Conservation (phyloP, 352 stramenopile genomes). For the Hyaloperonospora brassicae region DNA sequence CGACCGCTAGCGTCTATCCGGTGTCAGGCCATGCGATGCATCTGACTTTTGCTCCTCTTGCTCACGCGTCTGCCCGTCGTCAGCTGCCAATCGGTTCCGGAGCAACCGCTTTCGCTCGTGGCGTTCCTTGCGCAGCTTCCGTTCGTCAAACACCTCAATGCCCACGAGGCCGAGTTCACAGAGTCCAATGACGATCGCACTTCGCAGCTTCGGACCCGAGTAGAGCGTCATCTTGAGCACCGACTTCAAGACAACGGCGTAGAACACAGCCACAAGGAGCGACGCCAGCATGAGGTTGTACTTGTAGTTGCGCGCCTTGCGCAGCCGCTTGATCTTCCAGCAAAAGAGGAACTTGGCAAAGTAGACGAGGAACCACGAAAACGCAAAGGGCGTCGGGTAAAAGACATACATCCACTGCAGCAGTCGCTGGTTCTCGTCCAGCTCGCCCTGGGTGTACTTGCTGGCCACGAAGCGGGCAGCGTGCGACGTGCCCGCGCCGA, state of each 20-base stretch:
- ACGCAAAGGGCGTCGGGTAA: conserved; percentile 56
- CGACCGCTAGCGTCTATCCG: too few relatives aligned
- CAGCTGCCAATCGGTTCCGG: conserved; percentile 32
- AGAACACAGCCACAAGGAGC: conserved; percentile 42
- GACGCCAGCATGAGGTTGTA: conserved; percentile 74
- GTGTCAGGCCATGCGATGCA: too few relatives aligned
- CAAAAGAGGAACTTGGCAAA: conserved; percentile 76
- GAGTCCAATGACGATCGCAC: conserved; percentile 46
- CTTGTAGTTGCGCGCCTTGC: conserved; percentile 72
- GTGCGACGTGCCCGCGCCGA: conserved; percentile 48
- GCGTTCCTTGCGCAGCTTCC: conserved; percentile 45
- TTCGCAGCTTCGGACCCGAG: conserved; percentile 50
- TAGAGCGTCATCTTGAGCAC: conserved; percentile 58
- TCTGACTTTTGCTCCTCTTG: conserved; percentile 27
- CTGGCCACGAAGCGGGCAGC: conserved; percentile 38
- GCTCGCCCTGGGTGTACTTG: conserved; percentile 43
- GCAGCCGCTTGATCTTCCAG: conserved; percentile 66
- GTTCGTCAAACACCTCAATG: conserved; percentile 69
- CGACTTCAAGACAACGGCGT: conserved; percentile 42
- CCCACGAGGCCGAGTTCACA: conserved; percentile 61
- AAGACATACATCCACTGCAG: conserved; percentile 70
- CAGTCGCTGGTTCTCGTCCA: conserved; percentile 68
- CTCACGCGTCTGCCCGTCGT: conserved; percentile 13
- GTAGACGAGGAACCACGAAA: conserved; percentile 71
- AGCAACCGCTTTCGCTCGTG: conserved; percentile 53